Evolutionary conservation across 768 basidiomycete species (phyloP).

Genomic region (Calocera cornea): DNA sequence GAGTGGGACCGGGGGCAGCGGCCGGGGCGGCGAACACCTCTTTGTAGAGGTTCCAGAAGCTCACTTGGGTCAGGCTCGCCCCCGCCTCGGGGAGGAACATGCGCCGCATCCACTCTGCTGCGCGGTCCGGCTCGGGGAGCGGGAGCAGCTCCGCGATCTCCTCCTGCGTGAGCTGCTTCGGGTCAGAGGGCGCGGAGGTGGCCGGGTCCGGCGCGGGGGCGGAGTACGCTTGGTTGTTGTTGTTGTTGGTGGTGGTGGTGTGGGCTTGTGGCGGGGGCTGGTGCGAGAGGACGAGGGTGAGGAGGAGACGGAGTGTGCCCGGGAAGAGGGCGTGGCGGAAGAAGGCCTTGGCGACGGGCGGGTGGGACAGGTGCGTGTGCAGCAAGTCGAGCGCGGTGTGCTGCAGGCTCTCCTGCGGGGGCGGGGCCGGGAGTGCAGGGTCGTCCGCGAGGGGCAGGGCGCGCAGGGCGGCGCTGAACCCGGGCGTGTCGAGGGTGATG

Average conservation of each 20-base stretch:
- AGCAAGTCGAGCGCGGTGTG: slow-evolving; percentile 63
- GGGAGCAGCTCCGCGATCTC: slow-evolving; percentile 48
- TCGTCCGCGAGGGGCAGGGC: slow-evolving; percentile 64
- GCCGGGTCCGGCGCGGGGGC: not conserved
- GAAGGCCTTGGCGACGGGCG: slow-evolving; percentile 64
- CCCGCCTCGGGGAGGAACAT: slow-evolving; percentile 68
- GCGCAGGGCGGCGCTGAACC: slow-evolving; percentile 48
- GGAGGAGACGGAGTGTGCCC: slow-evolving; percentile 51
- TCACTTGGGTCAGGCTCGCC: slow-evolving; percentile 80
- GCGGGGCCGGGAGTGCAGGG: slow-evolving; percentile 6
- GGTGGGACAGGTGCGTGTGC: slow-evolving; percentile 60
- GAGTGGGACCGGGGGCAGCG: slow-evolving; percentile 19
- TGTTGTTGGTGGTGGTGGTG: no score
- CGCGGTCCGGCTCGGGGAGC: slow-evolving; percentile 60
- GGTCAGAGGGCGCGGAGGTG: not conserved
- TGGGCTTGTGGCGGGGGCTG: slow-evolving; percentile 55
- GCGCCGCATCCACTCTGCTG: slow-evolving; percentile 84
- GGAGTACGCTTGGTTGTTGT: no score
- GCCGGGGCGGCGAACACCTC: slow-evolving; percentile 56
- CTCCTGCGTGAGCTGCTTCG: slow-evolving; percentile 42
- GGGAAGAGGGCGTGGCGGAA: slow-evolving; percentile 58
- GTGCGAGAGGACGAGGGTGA: slow-evolving; percentile 52
- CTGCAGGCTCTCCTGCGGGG: slow-evolving; percentile 36
- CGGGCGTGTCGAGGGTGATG: slow-evolving; percentile 42
- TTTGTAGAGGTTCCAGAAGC: slow-evolving; percentile 90